Evolutionary conservation across 2,329 filamentous ascomycete species (phyloP).

Genomic region (Paraphoma chrysanthemicola): DNA sequence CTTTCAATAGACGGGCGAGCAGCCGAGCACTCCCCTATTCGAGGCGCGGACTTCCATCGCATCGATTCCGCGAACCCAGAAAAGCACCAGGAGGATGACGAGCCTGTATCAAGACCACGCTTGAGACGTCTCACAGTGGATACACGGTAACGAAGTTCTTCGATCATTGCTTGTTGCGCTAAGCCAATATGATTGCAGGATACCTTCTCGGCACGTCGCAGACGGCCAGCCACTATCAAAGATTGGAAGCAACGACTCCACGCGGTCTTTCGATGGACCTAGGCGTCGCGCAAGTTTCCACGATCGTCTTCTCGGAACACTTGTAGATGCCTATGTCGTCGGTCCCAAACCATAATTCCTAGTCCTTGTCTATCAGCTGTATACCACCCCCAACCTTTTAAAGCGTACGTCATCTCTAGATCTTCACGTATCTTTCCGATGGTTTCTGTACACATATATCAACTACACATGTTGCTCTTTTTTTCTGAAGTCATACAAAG

Average conservation of each 20-base stretch:
- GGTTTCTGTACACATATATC: too few species aligned
- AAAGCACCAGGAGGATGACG: neutral
- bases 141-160: neutral
- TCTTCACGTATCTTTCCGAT: too few species aligned
- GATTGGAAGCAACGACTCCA: neutral
- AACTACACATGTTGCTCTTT: too few species aligned
- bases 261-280: neutral
- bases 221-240: neutral
- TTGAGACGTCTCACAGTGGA: neutral
- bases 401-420: too few species aligned
- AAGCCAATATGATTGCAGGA: neutral
- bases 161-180: neutral
- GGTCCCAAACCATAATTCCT: neutral
- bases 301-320: neutral
- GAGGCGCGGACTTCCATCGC: neutral
- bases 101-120: neutral
- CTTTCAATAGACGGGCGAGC: neutral
- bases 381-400: too few species aligned
- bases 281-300: neutral
- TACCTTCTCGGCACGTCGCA: neutral
- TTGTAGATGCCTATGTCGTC: neutral
- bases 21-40: neutral
- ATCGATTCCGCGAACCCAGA: slow-evolving; percentile 1
- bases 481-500: too few species aligned
- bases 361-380: neutral